Conservation (phyloP, 129 eudicot species). For the Chrysanthemum makinoi region DNA sequence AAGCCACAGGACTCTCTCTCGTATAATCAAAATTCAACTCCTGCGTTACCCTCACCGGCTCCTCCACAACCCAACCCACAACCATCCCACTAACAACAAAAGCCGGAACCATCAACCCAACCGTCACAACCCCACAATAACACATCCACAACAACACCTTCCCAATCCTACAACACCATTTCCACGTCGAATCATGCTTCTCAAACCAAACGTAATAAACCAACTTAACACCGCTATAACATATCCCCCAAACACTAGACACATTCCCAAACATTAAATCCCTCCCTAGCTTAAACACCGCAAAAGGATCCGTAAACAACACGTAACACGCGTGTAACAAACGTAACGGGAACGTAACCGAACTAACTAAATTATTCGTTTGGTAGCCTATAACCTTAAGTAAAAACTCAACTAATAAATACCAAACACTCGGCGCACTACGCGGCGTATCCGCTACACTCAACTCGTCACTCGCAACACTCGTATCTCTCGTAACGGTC, state of each 20-base stretch:
- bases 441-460: constrained; percentile 20
- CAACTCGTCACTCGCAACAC: constrained; percentile 11
- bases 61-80: constrained; percentile 53
- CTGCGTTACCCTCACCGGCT: constrained; percentile 55
- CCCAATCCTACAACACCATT: constrained; percentile 39
- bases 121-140: constrained; percentile 58
- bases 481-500: constrained; percentile 22
- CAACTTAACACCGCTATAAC: constrained; percentile 28
- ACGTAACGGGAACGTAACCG: constrained; percentile 56
- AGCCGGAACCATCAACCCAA: constrained; percentile 48
- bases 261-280: constrained; percentile 22
- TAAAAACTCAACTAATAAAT: constrained; percentile 40
- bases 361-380: constrained; percentile 36
- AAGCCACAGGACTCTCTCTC: constrained; percentile 64
- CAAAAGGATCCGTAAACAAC: constrained; percentile 59
- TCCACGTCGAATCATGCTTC: constrained; percentile 42
- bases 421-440: constrained; percentile 26
- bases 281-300: constrained; percentile 26
- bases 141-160: constrained; percentile 71
- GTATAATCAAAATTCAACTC: constrained; percentile 67
- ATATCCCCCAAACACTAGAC: constrained; percentile 24
- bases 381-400: constrained; percentile 57
- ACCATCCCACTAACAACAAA: constrained; percentile 64
- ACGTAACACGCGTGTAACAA: constrained; percentile 37
- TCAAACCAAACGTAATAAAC: constrained; percentile 37